Conservation (phyloP, 2,329 filamentous ascomycete genomes). For the Basipetospora chlamydospora region DNA sequence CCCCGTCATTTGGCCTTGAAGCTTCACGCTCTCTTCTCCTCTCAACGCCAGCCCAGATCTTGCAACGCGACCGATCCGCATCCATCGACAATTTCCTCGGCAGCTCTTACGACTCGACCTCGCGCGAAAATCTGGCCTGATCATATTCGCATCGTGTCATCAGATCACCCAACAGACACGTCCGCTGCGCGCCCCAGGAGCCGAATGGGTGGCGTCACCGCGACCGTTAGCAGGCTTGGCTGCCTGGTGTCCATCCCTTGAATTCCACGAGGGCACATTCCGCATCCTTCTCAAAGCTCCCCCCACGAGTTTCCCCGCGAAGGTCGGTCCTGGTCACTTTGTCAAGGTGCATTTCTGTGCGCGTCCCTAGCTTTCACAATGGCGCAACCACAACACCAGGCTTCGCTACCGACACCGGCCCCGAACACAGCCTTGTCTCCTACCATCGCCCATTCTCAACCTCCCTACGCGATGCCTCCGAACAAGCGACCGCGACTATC, state of each 20-base stretch:
- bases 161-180: no score
- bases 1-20: no score
- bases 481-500: constrained; percentile 61
- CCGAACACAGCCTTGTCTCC: constrained; percentile 46
- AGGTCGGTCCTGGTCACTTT: no score
- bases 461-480: constrained; percentile 48
- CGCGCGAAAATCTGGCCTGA: no score
- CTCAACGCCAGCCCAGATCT: no score
- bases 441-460: constrained; percentile 30
- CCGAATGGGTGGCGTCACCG: constrained; percentile 32
- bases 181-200: no score
- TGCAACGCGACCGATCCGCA: no score
- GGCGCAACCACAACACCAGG: constrained; percentile 45
- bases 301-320: neutral
- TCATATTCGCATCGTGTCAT: no score
- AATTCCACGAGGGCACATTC: no score
- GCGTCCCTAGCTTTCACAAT: no score
- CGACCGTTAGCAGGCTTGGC: constrained; percentile 32
- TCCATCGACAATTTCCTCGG: constrained; percentile 1
- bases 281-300: neutral
- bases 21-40: no score
- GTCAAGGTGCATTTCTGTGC: no score
- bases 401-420: constrained; percentile 14
- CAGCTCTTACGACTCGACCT: neutral
- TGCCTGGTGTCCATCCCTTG: constrained; percentile 27